These are phyloP conservation scores for Picea abies DNA, from an alignment of 83 land plant genomes.

Conservation along the genomic window DNA sequence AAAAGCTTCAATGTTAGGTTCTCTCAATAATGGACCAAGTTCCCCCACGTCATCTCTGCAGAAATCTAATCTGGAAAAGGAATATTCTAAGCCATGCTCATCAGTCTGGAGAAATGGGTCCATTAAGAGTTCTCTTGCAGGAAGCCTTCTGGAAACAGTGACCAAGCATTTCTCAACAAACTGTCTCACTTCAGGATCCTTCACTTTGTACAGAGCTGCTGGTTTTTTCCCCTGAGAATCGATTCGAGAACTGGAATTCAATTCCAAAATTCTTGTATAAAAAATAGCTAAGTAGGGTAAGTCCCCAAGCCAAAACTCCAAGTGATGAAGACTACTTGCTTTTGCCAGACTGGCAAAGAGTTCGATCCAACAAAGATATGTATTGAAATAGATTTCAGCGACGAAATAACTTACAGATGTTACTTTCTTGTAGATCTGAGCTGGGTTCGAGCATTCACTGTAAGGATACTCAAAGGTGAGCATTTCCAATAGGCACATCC, in stretches of 20 bases:
- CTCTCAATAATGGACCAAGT: constrained; percentile 19
- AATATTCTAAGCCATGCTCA: constrained; percentile 21
- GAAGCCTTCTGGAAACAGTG: constrained; percentile 48
- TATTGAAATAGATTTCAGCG: neutral
- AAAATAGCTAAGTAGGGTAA: neutral
- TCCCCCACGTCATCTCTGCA: constrained; percentile 19
- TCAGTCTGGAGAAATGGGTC: constrained; percentile 65
- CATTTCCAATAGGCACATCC: constrained; percentile 96
- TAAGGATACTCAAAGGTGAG: constrained; percentile 94
- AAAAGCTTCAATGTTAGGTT: neutral
- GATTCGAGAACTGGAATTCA: constrained; percentile 15
- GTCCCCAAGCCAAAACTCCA: neutral
- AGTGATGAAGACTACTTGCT: neutral
- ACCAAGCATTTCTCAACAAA: constrained; percentile 79
- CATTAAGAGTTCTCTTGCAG: constrained; percentile 69
- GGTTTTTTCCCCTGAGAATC: constrained; percentile 64
- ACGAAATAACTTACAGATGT: constrained; percentile 64
- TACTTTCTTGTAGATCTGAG: constrained; percentile 94
- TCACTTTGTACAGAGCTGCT: constrained; percentile 55
- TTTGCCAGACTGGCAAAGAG: neutral
- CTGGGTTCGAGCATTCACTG: constrained; percentile 91
- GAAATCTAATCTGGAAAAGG: constrained; percentile 17
- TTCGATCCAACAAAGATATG: neutral
- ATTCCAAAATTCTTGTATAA: constrained; percentile 9
- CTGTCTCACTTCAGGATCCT: constrained; percentile 57